Evolutionary conservation across 371 early-diverging fungal species (phyloP).

Genomic region (Smittium culicis): DNA sequence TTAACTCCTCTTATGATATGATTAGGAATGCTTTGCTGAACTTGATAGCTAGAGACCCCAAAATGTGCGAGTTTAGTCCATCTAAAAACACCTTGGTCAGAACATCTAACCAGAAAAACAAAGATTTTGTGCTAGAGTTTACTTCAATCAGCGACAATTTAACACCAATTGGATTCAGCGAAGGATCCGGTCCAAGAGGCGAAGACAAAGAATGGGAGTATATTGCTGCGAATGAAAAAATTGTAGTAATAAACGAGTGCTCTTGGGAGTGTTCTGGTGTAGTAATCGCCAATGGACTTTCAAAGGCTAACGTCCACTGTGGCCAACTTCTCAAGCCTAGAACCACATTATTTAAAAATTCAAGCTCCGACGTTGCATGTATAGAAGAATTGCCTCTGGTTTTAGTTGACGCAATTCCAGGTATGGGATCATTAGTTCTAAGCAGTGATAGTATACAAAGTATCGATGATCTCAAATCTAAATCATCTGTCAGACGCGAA

Average conservation of each 20-base stretch:
- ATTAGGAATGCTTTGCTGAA: constrained; percentile 5
- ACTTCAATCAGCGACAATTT: background rate
- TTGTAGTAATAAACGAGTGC: constrained; percentile 64
- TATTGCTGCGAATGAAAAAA: constrained; percentile 11
- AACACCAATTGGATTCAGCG: background rate
- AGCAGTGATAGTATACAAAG: constrained; percentile 7
- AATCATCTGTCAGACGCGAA: constrained; percentile 23
- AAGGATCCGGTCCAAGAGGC: background rate
- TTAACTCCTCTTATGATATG: constrained; percentile 14
- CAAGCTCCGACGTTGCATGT: constrained; percentile 1
- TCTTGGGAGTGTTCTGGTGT: constrained; percentile 63
- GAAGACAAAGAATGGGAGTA: constrained; percentile 7
- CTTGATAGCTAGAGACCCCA: background rate
- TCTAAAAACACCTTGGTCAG: background rate
- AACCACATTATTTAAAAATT: background rate
- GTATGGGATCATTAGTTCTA: background rate
- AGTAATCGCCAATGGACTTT: constrained; percentile 39
- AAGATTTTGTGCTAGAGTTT: background rate
- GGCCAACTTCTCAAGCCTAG: background rate
- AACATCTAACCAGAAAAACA: background rate
- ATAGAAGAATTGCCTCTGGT: background rate
- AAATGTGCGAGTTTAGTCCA: background rate
- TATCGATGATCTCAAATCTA: constrained; percentile 8
- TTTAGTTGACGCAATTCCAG: constrained; percentile 18
- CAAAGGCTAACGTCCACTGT: constrained; percentile 12